These are phyloP conservation scores for Kluyveromyces marxianus DNA, from an alignment of 1,139 yeast genomes.

Conservation along the genomic window DNA sequence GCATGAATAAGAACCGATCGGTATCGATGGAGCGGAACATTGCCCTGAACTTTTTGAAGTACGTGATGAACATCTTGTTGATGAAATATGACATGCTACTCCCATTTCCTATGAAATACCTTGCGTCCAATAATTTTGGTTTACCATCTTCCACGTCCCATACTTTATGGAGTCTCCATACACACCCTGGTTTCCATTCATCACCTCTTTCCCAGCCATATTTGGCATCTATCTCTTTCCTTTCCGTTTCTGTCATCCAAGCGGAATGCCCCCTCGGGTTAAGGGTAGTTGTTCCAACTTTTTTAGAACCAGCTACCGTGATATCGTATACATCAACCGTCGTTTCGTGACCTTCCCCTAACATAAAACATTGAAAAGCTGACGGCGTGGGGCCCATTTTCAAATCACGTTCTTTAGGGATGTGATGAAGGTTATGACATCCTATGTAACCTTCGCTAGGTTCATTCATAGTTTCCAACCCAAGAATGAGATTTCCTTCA, in stretches of 20 bases:
- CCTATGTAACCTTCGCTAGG: constrained; percentile 69
- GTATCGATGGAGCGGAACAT: constrained; percentile 42
- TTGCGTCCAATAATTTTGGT: constrained; percentile 36
- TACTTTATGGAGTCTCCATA: constrained; percentile 71
- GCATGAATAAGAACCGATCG: constrained; percentile 55
- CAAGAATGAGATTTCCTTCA: constrained; percentile 45
- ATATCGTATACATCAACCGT: constrained; percentile 62
- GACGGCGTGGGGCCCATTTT: constrained; percentile 66
- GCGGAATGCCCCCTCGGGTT: constrained; percentile 64
- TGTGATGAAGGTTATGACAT: constrained; percentile 36
- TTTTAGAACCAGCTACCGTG: constrained; percentile 66
- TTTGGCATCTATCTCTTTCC: constrained; percentile 44
- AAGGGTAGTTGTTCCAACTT: constrained; percentile 44
- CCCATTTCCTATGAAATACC: constrained; percentile 39
- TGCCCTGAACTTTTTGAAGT: constrained; percentile 43
- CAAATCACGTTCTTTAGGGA: constrained; percentile 50
- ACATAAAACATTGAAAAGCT: constrained; percentile 46
- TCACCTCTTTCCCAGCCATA: constrained; percentile 64
- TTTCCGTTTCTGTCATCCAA: constrained; percentile 46
- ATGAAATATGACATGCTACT: constrained; percentile 55
- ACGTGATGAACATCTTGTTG: constrained; percentile 54
- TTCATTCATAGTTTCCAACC: constrained; percentile 83
- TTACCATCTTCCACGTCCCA: constrained; percentile 41
- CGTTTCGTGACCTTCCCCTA: constrained; percentile 68
- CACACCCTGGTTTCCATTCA: constrained; percentile 71